Conservation (phyloP, 805 yeast genomes). For the Kluyveromyces nonfermentans region DNA sequence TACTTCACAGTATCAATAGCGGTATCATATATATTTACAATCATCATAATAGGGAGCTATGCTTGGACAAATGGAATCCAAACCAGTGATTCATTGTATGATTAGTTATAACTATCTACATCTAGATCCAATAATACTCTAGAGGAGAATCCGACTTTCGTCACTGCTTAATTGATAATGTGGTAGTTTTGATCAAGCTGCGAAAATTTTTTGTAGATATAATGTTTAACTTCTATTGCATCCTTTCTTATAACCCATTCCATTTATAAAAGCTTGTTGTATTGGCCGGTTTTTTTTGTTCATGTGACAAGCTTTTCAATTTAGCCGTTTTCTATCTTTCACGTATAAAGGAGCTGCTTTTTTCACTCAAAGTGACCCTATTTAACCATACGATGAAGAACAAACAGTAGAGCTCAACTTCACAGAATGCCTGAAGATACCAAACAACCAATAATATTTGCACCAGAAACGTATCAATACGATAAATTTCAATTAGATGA, state of each 20-base stretch:
- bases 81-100: not conserved
- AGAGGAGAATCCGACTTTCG: too few relatives aligned
- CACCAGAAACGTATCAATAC: conserved; percentile 85
- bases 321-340: not conserved
- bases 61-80: conserved; percentile 45
- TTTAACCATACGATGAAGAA: not conserved
- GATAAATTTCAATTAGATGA: conserved; percentile 54
- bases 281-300: too few relatives aligned
- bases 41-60: conserved; percentile 63
- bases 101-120: not conserved
- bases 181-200: too few relatives aligned
- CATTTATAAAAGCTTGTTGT: too few relatives aligned
- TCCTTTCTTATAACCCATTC: too few relatives aligned
- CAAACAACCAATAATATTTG: conserved; percentile 40
- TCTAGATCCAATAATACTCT: not conserved
- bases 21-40: conserved; percentile 38
- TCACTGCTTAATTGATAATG: too few relatives aligned
- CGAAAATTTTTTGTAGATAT: too few relatives aligned
- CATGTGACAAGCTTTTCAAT: not conserved
- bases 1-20: conserved; percentile 45
- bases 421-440: conserved; percentile 17
- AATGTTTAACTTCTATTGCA: too few relatives aligned
- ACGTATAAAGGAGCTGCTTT: not conserved
- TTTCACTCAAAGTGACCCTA: not conserved
- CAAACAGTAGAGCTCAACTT: not conserved